Evolutionary conservation across 164 flowering plant species (phyloP), one percentile per base, ranked within the genome.

Genomic region (Chloranthus sessilifolius): DNA sequence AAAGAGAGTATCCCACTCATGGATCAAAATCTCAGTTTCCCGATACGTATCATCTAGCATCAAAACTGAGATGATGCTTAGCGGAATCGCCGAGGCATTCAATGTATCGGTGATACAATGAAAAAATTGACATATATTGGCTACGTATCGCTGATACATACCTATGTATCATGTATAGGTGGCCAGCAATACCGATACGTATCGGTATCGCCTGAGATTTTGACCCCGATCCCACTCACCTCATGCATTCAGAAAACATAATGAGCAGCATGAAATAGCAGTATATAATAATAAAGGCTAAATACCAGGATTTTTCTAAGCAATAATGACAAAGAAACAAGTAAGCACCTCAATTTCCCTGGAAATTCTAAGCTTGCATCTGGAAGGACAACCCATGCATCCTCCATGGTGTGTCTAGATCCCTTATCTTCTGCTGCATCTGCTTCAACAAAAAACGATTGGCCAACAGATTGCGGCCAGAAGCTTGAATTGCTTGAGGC

Each of bases 351-450:
- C 67, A 87, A 65, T 52, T 66, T 74, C 26, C 74, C 80, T 44
- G 81, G 73, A 60, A 41, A 59, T 12, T 68, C 81, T 59, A 71
- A 51, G 54, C 49, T 29, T 21, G 84, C 83, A 56, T 83, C 83
- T 4, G 56, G 67, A 45, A 88, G 78, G 40, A 88, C 59, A 47
- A 88, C 88, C 75, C 78, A 88, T 6, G 88, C 85, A 58, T 88
- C 96, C 73, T 88, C 96, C 96, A 85, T 88, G 9, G 76, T 55
- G 56, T 76, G 88, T 41, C 96, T 71, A 0, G 83, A 76, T n/a
- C 96, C 96, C 60, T 81, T 88, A 64, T 88, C 96, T 59, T 88
- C 96, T 1, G 96, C 94, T 0, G 70, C 91, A 61, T 72, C 82
- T 2, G 83, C 91, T 69, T 85, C 87, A 16, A 88, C 71, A 9